Conservation (phyloP, 805 yeast species). For the Sugiyamaella marilandica region DNA sequence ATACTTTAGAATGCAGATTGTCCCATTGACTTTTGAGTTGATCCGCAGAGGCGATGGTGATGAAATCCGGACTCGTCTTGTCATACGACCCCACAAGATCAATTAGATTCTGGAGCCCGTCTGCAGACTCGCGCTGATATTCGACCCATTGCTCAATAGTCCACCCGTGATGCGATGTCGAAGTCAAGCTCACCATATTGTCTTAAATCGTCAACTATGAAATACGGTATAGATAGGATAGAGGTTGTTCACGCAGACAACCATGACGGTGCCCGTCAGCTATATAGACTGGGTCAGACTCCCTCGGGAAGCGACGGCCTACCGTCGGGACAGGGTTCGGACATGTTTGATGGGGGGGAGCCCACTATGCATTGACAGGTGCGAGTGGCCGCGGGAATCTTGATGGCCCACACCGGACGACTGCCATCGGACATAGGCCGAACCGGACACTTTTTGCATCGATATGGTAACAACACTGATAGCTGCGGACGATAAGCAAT, state of each 20-base stretch:
- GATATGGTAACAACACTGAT: too few species aligned
- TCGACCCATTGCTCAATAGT: conserved; percentile 71
- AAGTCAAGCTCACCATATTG: background rate
- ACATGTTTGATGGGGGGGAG: background rate
- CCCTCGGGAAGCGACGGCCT: background rate
- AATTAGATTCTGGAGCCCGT: conserved; percentile 51
- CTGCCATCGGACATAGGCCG: too few species aligned
- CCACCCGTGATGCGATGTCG: background rate
- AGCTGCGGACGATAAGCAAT: too few species aligned
- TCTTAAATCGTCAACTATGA: background rate
- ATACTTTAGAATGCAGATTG: background rate
- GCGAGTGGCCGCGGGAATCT: too few species aligned
- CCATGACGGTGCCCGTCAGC: too few species aligned
- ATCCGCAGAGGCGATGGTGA: conserved; percentile 61
- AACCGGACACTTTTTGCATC: too few species aligned
- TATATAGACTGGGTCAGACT: too few species aligned
- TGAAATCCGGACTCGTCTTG: conserved; percentile 82
- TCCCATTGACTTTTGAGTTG: conserved; percentile 72
- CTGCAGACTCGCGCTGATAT: conserved; percentile 61
- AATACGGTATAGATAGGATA: too few species aligned
- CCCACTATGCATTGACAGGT: too few species aligned
- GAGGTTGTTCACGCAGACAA: too few species aligned
- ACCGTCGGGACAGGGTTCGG: conserved; percentile 1
- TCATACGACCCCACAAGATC: conserved; percentile 32
- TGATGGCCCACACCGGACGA: too few species aligned